Evolutionary conservation across 2,329 filamentous ascomycete species (phyloP).

Genomic region (Aspergillus tamarii): DNA sequence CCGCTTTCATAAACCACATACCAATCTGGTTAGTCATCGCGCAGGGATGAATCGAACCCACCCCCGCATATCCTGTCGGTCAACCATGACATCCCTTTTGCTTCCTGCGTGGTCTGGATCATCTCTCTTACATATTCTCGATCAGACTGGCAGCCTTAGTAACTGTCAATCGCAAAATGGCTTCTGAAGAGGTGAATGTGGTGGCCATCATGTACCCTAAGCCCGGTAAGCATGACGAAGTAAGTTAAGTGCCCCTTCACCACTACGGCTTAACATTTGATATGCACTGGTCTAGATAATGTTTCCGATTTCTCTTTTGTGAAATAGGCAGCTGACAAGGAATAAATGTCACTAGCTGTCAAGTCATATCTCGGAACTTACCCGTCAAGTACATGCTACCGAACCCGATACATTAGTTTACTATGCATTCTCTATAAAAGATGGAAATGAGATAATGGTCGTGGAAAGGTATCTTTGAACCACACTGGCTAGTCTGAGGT

Average conservation of each 20-base stretch:
- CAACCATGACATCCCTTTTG: background rate
- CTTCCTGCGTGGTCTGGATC: background rate
- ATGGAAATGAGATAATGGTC: conserved; percentile 36
- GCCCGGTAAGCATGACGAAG: conserved; percentile 37
- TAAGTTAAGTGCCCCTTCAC: conserved; percentile 13
- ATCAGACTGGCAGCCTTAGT: background rate
- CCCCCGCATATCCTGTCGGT: background rate
- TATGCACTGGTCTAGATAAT: background rate
- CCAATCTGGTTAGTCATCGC: conserved; percentile 3
- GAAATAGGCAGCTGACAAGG: background rate
- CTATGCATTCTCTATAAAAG: conserved; percentile 31
- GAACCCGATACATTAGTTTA: conserved; percentile 38
- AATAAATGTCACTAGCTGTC: conserved; percentile 25
- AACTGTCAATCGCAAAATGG: conserved; percentile 22
- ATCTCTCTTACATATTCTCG: background rate
- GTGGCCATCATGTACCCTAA: conserved; percentile 34
- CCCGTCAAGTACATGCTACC: conserved; percentile 34
- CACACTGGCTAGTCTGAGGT: background rate
- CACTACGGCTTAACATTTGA: background rate
- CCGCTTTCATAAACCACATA: background rate
- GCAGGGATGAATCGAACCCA: background rate
- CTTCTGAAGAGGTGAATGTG: conserved; percentile 33
- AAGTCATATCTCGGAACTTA: conserved; percentile 27
- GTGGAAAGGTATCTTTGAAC: conserved; percentile 33
- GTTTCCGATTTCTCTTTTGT: background rate